Conservation (phyloP, 2,329 filamentous ascomycete species). For the Alternaria brassicae region DNA sequence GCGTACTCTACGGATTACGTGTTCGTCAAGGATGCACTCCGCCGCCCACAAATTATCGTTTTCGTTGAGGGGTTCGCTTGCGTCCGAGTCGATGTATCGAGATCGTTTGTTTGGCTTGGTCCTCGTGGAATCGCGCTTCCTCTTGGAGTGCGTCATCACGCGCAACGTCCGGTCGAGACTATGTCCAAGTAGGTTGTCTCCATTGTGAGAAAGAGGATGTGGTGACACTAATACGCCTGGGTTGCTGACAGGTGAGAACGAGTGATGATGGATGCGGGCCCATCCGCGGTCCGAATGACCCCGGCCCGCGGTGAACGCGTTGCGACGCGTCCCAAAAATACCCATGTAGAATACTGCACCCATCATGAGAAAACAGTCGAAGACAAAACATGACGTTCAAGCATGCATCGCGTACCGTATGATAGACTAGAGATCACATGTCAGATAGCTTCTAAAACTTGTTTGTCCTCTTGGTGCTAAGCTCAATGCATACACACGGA, state of each 20-base stretch:
- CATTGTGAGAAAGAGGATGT: slow-evolving; percentile 28
- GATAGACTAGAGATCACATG: too few relatives aligned
- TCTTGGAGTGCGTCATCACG: slow-evolving; percentile 40
- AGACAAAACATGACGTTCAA: too few relatives aligned
- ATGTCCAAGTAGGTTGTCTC: slow-evolving; percentile 8
- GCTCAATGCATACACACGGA: background rate
- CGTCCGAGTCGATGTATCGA: slow-evolving; percentile 21
- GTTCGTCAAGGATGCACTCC: slow-evolving; percentile 27
- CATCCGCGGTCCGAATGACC: background rate
- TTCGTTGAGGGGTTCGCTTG: slow-evolving; percentile 1
- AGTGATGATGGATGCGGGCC: slow-evolving; percentile 6
- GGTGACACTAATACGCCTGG: background rate
- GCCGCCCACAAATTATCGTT: slow-evolving; percentile 15
- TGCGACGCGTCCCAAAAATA: background rate
- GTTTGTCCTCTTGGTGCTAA: background rate
- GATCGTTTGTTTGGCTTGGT: slow-evolving; percentile 26
- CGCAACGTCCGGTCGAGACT: slow-evolving; percentile 22
- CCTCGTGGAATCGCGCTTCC: slow-evolving; percentile 26
- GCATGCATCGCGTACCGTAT: background rate
- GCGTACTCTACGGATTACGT: slow-evolving; percentile 28
- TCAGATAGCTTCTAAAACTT: background rate
- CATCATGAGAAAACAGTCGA: too few relatives aligned
- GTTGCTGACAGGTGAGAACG: background rate
- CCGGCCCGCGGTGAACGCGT: background rate
- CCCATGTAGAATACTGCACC: too few relatives aligned